These are phyloP conservation scores for Trichoderma aggressivum DNA, from an alignment of 2,329 filamentous ascomycete species.

Conservation along the genomic window DNA sequence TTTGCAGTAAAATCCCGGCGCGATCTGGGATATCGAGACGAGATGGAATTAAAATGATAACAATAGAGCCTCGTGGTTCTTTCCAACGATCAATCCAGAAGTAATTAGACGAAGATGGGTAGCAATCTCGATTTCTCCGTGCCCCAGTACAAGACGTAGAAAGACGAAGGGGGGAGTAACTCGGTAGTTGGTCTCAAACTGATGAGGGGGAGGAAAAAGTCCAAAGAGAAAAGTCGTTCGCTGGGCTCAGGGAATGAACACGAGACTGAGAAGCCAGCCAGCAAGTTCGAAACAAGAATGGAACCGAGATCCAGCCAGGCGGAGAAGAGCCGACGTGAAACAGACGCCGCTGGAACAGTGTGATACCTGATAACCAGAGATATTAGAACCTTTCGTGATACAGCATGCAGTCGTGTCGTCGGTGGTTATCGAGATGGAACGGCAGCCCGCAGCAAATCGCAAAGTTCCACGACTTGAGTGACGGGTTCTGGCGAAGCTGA, in stretches of 20 bases:
- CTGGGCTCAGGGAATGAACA: neutral
- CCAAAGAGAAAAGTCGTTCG: neutral
- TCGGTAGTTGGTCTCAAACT: neutral
- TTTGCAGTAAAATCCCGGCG: neutral
- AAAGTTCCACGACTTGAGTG: slow-evolving; percentile 32
- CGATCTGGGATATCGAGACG: neutral
- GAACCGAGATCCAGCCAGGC: slow-evolving; percentile 13
- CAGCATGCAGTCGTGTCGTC: slow-evolving; percentile 47
- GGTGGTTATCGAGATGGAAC: slow-evolving; percentile 43
- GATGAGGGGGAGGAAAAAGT: neutral
- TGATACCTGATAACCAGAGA: slow-evolving; percentile 46
- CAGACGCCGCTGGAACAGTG: slow-evolving; percentile 46
- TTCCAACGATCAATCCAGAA: neutral
- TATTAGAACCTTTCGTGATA: slow-evolving; percentile 46
- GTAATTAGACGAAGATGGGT: neutral
- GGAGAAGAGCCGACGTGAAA: slow-evolving; percentile 41
- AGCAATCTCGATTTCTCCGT: neutral
- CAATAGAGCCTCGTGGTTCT: no score
- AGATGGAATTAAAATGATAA: neutral
- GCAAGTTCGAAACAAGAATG: neutral
- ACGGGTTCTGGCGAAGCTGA: slow-evolving; percentile 25
- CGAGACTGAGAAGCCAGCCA: slow-evolving; percentile 3
- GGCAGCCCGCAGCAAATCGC: slow-evolving; percentile 44
- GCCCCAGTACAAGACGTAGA: neutral
- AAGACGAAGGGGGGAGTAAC: neutral